Conservation (phyloP, 2,329 filamentous ascomycete genomes). For the Colletotrichum caudatum region DNA sequence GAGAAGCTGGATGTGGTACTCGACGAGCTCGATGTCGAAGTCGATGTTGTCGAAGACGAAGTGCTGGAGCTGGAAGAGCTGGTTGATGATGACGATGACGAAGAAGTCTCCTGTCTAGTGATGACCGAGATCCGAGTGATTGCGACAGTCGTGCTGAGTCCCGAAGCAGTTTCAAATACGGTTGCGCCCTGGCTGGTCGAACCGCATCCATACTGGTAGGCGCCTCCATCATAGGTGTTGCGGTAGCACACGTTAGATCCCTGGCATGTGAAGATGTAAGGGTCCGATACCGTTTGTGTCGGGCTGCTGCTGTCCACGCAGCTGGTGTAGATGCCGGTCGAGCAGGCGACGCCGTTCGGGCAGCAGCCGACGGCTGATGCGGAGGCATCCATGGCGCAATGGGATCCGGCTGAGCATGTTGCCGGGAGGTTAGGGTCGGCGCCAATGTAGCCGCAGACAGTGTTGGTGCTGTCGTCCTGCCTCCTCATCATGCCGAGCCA, state of each 20-base stretch:
- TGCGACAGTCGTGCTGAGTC: conserved; percentile 52
- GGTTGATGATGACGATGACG: conserved; percentile 15
- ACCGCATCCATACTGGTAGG: conserved; percentile 69
- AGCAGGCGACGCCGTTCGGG: conserved; percentile 64
- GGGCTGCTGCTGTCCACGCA: conserved; percentile 66
- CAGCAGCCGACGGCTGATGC: conserved; percentile 68
- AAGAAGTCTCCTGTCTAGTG: conserved; percentile 50
- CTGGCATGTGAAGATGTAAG: conserved; percentile 68
- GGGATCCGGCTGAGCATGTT: conserved; percentile 68
- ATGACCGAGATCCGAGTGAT: conserved; percentile 55
- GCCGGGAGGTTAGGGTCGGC: conserved; percentile 65
- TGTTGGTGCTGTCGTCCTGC: conserved; percentile 57
- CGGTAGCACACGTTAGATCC: conserved; percentile 65
- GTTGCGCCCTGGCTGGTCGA: conserved; percentile 61
- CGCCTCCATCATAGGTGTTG: conserved; percentile 67
- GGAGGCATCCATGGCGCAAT: conserved; percentile 66
- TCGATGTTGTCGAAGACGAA: conserved; percentile 24
- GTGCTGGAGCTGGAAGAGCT: conserved; percentile 43
- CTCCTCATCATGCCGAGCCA: conserved; percentile 53
- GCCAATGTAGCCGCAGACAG: conserved; percentile 69
- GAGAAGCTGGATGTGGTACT: conserved; percentile 33
- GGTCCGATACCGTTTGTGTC: conserved; percentile 64
- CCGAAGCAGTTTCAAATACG: conserved; percentile 61
- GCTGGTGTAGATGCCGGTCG: conserved; percentile 67
- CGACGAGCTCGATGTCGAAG: conserved; percentile 19